Evolutionary conservation across 768 basidiomycete species (phyloP), one percentile per base, ranked within the genome.

Genomic region (Termitomyces sp.): DNA sequence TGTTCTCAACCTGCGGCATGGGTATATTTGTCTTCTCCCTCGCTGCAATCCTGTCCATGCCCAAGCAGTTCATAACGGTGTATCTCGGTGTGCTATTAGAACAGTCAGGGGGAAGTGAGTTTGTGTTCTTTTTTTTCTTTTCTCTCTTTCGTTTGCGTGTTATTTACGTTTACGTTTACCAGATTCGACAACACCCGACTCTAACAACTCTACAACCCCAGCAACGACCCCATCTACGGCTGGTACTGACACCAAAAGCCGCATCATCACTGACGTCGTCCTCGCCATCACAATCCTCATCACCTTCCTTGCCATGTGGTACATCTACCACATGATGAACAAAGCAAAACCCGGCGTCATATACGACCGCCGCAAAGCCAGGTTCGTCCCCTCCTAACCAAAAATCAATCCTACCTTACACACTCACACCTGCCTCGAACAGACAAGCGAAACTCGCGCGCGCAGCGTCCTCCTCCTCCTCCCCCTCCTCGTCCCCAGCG

Each of bases 1-100:
- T 95, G 5, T 94, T 95, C 67, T 83, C 92, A 2, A 87, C 93
- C 4, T 94, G 92, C 67, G 94, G 94, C 37, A 92, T 96, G 88
- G 75, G 77, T 57, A 86, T 94, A 61, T 73, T 85, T 64, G 77
- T 85, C 29, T 97, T 95, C 71, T 75, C 82, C 51, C 59, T 91
- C 7, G 93, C 94, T 24, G 88, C 93, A 4, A 72, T 94, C 63
- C 74, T 94, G 18, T 91, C 92, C 20, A 72, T 93, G 67, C 94
- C 94, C 7, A 95, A 95, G 67, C 94, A 97, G 69, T 87, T 97
- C 64, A 81, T 93, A 62, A 91, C 89, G 8, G 94, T 97, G 13
- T 97, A 97, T 66, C 80, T 95, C 16, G 94, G 94, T 36, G 92
- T 91, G 31, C 76, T 90, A 29, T 69, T 92, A n/a, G 82, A 88